Percentiles rank a stretch among this genome's conserved stretches.
Conservation (phyloP, 257 asterid species). For the Nicotiana paniculata region DNA sequence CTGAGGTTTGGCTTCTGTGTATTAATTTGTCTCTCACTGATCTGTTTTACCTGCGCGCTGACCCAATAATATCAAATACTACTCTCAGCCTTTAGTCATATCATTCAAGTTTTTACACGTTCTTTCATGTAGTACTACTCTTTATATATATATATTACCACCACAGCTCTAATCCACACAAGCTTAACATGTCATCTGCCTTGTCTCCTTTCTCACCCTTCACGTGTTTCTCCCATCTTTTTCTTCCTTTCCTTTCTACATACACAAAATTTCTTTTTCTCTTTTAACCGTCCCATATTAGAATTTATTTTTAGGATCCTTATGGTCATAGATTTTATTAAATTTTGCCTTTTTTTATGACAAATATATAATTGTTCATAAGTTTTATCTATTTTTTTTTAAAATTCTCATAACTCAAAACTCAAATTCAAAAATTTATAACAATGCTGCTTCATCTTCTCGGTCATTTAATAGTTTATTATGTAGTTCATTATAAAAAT, state of each 20-base stretch:
- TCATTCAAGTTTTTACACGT: constrained; percentile 22
- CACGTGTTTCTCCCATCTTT: background rate
- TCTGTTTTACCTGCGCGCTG: background rate
- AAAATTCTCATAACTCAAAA: too few relatives aligned
- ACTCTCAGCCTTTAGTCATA: constrained; percentile 29
- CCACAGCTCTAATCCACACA: background rate
- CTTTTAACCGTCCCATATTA: too few relatives aligned
- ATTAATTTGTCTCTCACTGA: background rate
- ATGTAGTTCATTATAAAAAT: too few relatives aligned
- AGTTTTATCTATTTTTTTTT: too few relatives aligned
- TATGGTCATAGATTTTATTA: too few relatives aligned
- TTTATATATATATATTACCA: background rate
- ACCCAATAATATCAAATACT: background rate
- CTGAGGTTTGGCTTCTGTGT: background rate
- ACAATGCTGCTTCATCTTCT: too few relatives aligned
- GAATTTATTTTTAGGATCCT: too few relatives aligned
- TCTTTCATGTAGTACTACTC: background rate
- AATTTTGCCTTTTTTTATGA: too few relatives aligned
- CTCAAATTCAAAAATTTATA: too few relatives aligned
- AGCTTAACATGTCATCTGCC: background rate
- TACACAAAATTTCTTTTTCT: too few relatives aligned
- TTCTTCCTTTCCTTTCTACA: background rate
- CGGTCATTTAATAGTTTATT: too few relatives aligned
- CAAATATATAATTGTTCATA: too few relatives aligned
- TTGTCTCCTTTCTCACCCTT: background rate